Conservation (phyloP, 73 alveolate species). For the Paramecium primaurelia region DNA sequence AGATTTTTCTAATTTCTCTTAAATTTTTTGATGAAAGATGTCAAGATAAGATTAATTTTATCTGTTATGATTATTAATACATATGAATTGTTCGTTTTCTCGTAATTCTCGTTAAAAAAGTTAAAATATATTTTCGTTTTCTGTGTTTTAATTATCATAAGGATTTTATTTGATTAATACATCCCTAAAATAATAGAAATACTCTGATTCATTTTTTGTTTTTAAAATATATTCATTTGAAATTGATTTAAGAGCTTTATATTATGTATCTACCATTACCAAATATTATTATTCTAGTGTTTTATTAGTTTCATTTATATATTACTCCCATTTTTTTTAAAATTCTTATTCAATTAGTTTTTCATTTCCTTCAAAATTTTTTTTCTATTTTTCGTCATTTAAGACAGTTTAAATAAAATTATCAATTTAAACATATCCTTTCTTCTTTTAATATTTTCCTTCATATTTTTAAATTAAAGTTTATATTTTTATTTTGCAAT, state of each 20-base stretch:
- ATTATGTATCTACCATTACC: not conserved
- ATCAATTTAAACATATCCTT: not conserved
- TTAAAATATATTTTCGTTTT: not conserved
- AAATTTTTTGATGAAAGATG: not conserved
- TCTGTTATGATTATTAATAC: not conserved
- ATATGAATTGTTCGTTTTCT: not conserved
- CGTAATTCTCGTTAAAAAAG: not conserved
- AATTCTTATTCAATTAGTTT: not conserved
- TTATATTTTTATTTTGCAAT: not conserved
- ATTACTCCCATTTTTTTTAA: not conserved
- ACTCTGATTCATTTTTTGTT: not conserved
- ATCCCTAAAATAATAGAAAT: not conserved
- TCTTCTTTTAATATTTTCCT: not conserved
- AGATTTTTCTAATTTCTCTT: not conserved
- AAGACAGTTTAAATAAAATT: not conserved
- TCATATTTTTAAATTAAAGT: not conserved
- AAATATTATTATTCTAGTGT: not conserved
- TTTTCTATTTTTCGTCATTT: not conserved
- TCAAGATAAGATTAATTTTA: not conserved
- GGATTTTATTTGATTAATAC: not conserved
- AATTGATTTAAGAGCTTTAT: not conserved
- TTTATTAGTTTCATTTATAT: not conserved
- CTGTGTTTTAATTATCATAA: not conserved
- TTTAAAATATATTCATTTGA: not conserved
- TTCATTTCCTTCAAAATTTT: not conserved